Base-by-base conservation (phyloP, 148 eudicot genomes). In the Cornus florida region DNA sequence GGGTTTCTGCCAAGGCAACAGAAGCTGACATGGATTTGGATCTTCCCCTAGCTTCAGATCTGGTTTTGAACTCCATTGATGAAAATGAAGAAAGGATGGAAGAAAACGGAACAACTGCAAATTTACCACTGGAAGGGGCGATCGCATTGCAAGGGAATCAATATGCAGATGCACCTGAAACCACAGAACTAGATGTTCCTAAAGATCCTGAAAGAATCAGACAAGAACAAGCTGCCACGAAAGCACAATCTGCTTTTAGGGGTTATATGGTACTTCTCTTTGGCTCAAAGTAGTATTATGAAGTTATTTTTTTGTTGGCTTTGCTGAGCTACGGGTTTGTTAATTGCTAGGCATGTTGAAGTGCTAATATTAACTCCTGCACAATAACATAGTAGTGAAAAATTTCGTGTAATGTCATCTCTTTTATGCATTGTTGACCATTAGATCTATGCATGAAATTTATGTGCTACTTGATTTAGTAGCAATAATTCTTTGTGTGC, bases 181-280 rank as follows among this genome's bases (percentile, higher is more conserved):
- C 71, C 53, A 50, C 46, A 43, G 78, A 79, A 84, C 33, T 79
- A 3, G 73, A 79, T 73, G 56, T 65, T 62, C 28, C 69, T 53
- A 75, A 82, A 79, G 85, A 89, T 65, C 78, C 77, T 57, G 88
- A 86, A 76, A 89, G 76, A 73, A 70, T 67, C 67, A 77, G 65
- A 6, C 78, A 74, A 80, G 91, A 86, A 75, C 82, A 73, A 79
- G 91, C 91, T 75, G 88, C 86, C 28, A 87, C 89, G 64, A 85
- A 85, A 82, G 72, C 82, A 32, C 91, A 86, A 50, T 89, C 89
- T 81, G 91, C 88, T 75, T 89, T 89, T 83, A 86, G 89, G 82
- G 89, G 91, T 41, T 89, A 89, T 83, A 80, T 89, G 89, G 91
- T 89, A 89, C 78, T 71, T n/a, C 74, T 16, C 56, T 33, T 24